Conservation (phyloP, 2,329 filamentous ascomycete species). For the Chrysoporthe puriensis region DNA sequence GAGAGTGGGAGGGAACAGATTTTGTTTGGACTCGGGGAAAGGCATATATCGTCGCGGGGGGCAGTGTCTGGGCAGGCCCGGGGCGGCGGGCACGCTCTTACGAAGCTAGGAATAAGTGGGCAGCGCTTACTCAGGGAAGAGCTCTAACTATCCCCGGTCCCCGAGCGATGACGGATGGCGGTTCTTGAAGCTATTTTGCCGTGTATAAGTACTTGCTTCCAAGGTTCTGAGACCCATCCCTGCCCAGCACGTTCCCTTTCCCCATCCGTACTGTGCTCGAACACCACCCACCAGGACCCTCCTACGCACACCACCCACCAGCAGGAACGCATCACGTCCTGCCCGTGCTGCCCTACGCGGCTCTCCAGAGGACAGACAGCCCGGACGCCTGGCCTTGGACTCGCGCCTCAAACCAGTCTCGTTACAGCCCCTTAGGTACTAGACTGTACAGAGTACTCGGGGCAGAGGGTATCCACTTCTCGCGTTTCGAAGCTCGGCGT, state of each 20-base stretch:
- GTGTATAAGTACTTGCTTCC: neutral
- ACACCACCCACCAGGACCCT: neutral
- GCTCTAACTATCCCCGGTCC: constrained; percentile 12
- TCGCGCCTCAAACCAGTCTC: constrained; percentile 18
- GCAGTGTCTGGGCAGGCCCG: constrained; percentile 12
- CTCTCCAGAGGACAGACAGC: neutral
- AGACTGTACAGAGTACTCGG: neutral
- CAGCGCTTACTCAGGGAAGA: constrained; percentile 10
- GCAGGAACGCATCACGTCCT: neutral
- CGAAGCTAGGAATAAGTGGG: constrained; percentile 13
- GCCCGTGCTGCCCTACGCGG: no score
- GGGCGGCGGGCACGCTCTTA: constrained; percentile 24
- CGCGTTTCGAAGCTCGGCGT: constrained; percentile 29
- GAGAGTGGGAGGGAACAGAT: constrained; percentile 26
- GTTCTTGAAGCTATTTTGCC: neutral
- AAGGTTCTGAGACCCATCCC: neutral
- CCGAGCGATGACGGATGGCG: neutral
- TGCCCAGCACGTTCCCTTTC: neutral
- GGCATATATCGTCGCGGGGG: constrained; percentile 22
- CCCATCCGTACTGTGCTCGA: neutral
- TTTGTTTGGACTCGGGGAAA: constrained; percentile 27
- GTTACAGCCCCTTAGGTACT: constrained; percentile 19
- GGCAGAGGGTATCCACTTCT: constrained; percentile 26
- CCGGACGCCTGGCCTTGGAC: neutral
- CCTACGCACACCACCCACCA: neutral